Base-by-base conservation (phyloP, 1,284 basidiomycete species). In the Omphalotus olearius region DNA sequence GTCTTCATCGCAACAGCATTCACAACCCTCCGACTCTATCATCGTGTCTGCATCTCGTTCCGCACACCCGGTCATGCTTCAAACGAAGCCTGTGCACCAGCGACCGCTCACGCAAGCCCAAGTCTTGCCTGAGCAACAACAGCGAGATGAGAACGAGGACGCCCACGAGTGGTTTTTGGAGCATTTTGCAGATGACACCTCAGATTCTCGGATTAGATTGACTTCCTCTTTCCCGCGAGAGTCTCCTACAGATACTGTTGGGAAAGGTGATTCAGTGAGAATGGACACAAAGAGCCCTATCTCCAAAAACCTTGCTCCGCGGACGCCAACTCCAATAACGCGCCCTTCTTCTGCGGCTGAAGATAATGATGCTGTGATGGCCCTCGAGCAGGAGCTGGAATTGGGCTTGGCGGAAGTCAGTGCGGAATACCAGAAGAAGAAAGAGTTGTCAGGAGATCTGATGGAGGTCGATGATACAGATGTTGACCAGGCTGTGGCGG, bases 111-210 rank as follows among this genome's bases (percentile, higher is more conserved):
- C 43, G 43, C 45, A 23, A 26, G 18, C 18, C 10, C 43, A 33
- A 33, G 7, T 13, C 10, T 10, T 5, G 26, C 5, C 26, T 28
- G 10, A n/a, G n/a, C n/a, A 28, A 28, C 46, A 51, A 52, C 56
- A 57, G 40, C 20, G 57, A 53, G n/a, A 47, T 47, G 33, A 54
- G 39, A 9, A 71, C 49, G 71, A 76, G 52, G 80, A 84, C 60
- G 68, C 79, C 2, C 75, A 82, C 58, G 79, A 82, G 59, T 82
- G 79, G 79, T 66, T 82, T 47, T 60, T 80, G 55, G 75, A 81
- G 57, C 79, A 80, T 36, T 78, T 70, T 57, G 65, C 70, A 35
- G 64, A 70, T 44, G 62, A 68, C 16, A 63, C 30, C 9, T 33
- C 30, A 10, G 30, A 68, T 20, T 64, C 67, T 62, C 65, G 23